Evolutionary conservation across 108 stramenopile genomes (phyloP).

Genomic region (Nitzschia sp.): DNA sequence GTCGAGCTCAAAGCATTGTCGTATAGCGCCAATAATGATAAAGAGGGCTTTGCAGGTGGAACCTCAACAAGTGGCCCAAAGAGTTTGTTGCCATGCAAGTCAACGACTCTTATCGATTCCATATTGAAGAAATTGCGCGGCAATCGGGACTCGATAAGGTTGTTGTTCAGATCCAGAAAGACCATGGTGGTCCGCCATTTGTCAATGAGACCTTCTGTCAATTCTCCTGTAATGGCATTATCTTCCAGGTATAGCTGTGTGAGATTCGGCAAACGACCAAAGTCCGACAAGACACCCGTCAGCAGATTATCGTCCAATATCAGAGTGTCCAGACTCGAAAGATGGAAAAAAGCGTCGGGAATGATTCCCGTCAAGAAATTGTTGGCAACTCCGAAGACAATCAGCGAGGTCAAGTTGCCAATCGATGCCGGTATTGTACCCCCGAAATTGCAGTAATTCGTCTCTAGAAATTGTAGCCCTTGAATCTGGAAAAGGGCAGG

Average conservation of each 20-base stretch:
- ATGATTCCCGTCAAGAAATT: slow-evolving; percentile 34
- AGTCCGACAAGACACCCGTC: slow-evolving; percentile 19
- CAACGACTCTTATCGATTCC: neutral
- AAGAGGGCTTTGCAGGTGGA: slow-evolving; percentile 3
- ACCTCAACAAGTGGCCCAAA: neutral
- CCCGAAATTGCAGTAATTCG: no score
- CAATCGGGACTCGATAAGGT: slow-evolving; percentile 6
- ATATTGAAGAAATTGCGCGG: slow-evolving; percentile 14
- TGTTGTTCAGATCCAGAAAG: slow-evolving; percentile 36
- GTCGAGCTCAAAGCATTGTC: slow-evolving; percentile 43
- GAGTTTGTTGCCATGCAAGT: slow-evolving; percentile 20
- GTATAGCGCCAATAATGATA: slow-evolving; percentile 24
- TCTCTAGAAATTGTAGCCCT: no score
- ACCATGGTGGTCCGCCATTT: slow-evolving; percentile 1
- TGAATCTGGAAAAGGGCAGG: no score
- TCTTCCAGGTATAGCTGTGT: slow-evolving; percentile 32
- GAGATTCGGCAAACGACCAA: slow-evolving; percentile 10
- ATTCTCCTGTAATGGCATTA: slow-evolving; percentile 24
- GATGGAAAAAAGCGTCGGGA: slow-evolving; percentile 11
- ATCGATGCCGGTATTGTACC: slow-evolving; percentile 42
- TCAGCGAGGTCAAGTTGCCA: slow-evolving; percentile 15
- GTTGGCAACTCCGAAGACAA: slow-evolving; percentile 39
- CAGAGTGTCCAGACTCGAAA: slow-evolving; percentile 31
- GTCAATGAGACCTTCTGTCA: slow-evolving; percentile 21
- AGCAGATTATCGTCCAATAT: slow-evolving; percentile 38